Evolutionary conservation across 2,329 filamentous ascomycete genomes (phyloP).

Genomic region (Cercospora sojina): DNA sequence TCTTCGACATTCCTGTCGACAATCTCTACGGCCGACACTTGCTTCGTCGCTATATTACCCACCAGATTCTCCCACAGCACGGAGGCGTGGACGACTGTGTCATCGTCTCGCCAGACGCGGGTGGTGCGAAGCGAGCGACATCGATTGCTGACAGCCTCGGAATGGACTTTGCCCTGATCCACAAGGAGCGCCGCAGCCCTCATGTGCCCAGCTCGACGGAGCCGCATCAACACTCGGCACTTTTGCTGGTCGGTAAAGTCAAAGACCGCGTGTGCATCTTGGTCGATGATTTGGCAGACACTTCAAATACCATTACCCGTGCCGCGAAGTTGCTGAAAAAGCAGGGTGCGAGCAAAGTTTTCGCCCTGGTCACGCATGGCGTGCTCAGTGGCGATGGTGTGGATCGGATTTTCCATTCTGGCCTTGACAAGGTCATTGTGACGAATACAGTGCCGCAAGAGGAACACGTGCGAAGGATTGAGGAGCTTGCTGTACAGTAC

Average conservation of each 20-base stretch:
- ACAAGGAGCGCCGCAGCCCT: slow-evolving; percentile 92
- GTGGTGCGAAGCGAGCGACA: slow-evolving; percentile 92
- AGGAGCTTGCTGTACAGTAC: slow-evolving; percentile 24
- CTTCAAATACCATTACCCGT: slow-evolving; percentile 93
- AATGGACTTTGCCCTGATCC: slow-evolving; percentile 95
- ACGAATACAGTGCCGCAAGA: slow-evolving; percentile 93
- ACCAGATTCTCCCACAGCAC: slow-evolving; percentile 79
- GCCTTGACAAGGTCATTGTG: slow-evolving; percentile 88
- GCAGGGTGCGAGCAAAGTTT: slow-evolving; percentile 83
- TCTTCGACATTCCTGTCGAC: slow-evolving; percentile 98
- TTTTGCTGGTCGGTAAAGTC: slow-evolving; percentile 93
- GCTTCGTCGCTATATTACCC: slow-evolving; percentile 67
- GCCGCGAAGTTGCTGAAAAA: slow-evolving; percentile 96
- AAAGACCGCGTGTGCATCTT: slow-evolving; percentile 79
- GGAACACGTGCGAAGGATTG: slow-evolving; percentile 62
- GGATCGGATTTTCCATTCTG: slow-evolving; percentile 86
- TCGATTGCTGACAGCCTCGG: slow-evolving; percentile 90
- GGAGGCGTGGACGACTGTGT: slow-evolving; percentile 57
- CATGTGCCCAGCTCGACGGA: slow-evolving; percentile 13
- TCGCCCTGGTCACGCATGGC: slow-evolving; percentile 90
- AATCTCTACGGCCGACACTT: slow-evolving; percentile 87
- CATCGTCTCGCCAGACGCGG: slow-evolving; percentile 93
- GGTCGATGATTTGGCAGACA: slow-evolving; percentile 92
- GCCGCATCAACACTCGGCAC: slow-evolving; percentile 56
- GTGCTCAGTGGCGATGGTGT: slow-evolving; percentile 95